phyloP scores from a whole-genome alignment of 306 rosid genomes.

The Carpinus fangiana region DNA sequence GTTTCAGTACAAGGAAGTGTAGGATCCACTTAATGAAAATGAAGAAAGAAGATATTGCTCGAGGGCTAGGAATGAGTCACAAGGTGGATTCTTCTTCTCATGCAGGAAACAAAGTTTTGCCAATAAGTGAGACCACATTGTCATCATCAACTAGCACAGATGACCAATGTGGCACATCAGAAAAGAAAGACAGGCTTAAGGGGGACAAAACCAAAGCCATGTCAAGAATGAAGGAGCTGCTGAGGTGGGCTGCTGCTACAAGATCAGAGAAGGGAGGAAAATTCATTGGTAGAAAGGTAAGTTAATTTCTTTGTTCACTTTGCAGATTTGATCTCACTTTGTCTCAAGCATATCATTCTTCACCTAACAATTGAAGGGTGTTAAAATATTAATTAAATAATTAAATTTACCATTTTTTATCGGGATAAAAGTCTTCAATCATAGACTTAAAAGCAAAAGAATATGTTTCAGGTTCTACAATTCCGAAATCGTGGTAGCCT shows the following conservation, averaged over 20 bases:
- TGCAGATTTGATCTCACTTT: not conserved
- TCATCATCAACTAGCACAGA: conserved; percentile 34
- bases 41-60: conserved; percentile 58
- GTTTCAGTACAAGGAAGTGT: conserved; percentile 30
- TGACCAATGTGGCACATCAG: conserved; percentile 30
- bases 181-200: conserved; percentile 41
- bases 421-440: too few species aligned
- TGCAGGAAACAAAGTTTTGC: conserved; percentile 71
- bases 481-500: conserved; percentile 54
- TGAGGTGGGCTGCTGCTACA: conserved; percentile 84
- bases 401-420: too few species aligned
- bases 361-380: too few species aligned
- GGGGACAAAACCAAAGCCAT: conserved; percentile 53
- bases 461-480: conserved; percentile 52
- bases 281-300: conserved; percentile 64
- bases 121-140: conserved; percentile 56
- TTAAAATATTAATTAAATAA: too few species aligned
- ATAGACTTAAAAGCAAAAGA: not conserved
- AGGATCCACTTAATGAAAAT: conserved; percentile 48
- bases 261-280: conserved; percentile 73
- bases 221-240: conserved; percentile 84
- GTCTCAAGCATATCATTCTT: not conserved
- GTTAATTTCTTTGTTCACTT: not conserved
- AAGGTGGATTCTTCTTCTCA: conserved; percentile 47
- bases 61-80: conserved; percentile 40